phyloP scores from a whole-genome alignment of 2,329 filamentous ascomycete genomes.

The Paecilomyces niveus region DNA sequence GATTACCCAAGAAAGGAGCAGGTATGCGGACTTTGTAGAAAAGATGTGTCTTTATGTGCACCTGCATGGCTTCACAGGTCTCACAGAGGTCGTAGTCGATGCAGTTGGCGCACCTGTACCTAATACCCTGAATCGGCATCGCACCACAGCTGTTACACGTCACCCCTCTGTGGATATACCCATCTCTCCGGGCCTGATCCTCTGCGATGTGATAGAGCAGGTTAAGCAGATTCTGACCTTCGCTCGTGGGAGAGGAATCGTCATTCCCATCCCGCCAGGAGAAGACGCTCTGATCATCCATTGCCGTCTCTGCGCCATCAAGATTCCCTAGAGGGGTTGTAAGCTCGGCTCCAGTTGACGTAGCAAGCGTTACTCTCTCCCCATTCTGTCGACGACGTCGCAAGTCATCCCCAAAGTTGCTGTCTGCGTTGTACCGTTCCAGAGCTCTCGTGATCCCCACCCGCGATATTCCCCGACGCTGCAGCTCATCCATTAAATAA shows the following conservation, averaged over 20 bases:
- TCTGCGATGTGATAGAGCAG: constrained; percentile 89
- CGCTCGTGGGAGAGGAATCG: constrained; percentile 32
- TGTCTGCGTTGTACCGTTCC: constrained; percentile 31
- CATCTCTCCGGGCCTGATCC: constrained; percentile 79
- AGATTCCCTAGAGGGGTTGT: constrained; percentile 16
- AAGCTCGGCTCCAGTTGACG: constrained; percentile 23
- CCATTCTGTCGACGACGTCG: constrained; percentile 32
- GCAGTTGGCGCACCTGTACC: constrained; percentile 93
- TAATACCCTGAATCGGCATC: constrained; percentile 81
- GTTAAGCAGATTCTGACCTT: constrained; percentile 74
- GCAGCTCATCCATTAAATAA: constrained; percentile 31
- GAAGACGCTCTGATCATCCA: constrained; percentile 38
- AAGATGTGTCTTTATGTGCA: constrained; percentile 84
- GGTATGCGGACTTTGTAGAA: constrained; percentile 96
- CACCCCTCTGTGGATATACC: constrained; percentile 87
- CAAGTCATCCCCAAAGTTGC: constrained; percentile 32
- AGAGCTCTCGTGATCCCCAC: constrained; percentile 30
- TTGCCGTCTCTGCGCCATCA: constrained; percentile 29
- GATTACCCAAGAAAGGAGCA: constrained; percentile 70
- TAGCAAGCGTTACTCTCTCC: constrained; percentile 30
- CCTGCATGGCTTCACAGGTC: constrained; percentile 65
- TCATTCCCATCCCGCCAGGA: constrained; percentile 38
- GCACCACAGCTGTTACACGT: constrained; percentile 85
- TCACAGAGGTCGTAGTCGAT: constrained; percentile 95
- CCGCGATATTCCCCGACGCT: constrained; percentile 32